phyloP scores from a whole-genome alignment of 2,329 filamentous ascomycete genomes.

The Macrophomina pseudophaseolina region DNA sequence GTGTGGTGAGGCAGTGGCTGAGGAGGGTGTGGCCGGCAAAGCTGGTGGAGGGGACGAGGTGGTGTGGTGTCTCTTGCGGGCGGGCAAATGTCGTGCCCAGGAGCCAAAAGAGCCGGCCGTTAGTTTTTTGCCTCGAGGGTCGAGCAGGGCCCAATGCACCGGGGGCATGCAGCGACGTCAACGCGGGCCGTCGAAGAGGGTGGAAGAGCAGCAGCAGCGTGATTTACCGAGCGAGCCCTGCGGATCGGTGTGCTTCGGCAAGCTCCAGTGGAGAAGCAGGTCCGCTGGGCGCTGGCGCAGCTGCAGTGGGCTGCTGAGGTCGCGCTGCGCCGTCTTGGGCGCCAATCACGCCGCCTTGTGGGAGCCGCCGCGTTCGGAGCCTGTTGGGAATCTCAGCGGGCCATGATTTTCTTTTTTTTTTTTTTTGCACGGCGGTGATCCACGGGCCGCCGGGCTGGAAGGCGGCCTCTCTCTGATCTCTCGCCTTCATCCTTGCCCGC shows the following conservation, averaged over 20 bases:
- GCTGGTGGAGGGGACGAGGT: slow-evolving; percentile 20
- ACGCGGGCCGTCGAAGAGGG: slow-evolving; percentile 23
- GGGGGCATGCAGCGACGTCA: slow-evolving; percentile 22
- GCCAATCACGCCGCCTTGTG: slow-evolving; percentile 6
- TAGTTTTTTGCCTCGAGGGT: slow-evolving; percentile 23
- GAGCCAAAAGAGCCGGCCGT: slow-evolving; percentile 13
- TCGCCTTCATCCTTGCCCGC: background rate
- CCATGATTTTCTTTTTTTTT: background rate
- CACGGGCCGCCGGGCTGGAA: background rate
- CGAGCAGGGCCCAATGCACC: slow-evolving; percentile 24
- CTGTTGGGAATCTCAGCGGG: slow-evolving; percentile 18
- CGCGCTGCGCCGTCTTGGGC: slow-evolving; percentile 9
- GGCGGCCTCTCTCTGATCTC: background rate
- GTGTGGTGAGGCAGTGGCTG: slow-evolving; percentile 19
- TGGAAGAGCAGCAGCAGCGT: slow-evolving; percentile 18
- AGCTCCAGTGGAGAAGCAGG: slow-evolving; percentile 25
- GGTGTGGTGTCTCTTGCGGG: slow-evolving; percentile 23
- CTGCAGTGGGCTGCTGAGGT: slow-evolving; percentile 8
- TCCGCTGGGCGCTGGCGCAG: slow-evolving; percentile 6
- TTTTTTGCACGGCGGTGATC: slow-evolving; percentile 6
- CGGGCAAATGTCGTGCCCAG: slow-evolving; percentile 14
- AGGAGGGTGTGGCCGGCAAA: slow-evolving; percentile 12
- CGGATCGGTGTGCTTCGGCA: slow-evolving; percentile 26
- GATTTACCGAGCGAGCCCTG: slow-evolving; percentile 25
- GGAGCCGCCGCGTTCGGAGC: slow-evolving; percentile 11